Percentiles rank a stretch among this genome's conserved stretches.
Evolutionary conservation across 2,329 filamentous ascomycete species (phyloP).

Genomic region (Neophaeococcomyces mojaviensis): DNA sequence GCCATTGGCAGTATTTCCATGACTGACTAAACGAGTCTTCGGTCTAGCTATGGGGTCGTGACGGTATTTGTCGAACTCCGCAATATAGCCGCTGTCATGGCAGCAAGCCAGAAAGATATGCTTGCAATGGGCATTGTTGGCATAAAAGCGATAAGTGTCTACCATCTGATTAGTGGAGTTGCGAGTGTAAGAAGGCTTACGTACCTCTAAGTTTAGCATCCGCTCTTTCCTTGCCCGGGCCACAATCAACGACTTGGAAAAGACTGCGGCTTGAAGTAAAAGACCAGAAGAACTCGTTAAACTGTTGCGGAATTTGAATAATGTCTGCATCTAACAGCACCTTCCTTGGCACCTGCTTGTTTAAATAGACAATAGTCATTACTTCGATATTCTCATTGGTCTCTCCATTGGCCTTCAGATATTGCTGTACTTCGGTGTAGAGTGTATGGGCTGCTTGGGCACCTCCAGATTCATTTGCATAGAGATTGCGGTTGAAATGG

Average conservation of each 20-base stretch:
- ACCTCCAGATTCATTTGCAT: constrained; percentile 46
- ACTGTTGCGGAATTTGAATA: constrained; percentile 10
- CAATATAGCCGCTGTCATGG: constrained; percentile 53
- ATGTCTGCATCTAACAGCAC: constrained; percentile 43
- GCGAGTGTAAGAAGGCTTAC: not conserved
- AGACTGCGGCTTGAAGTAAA: constrained; percentile 38
- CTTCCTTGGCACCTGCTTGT: constrained; percentile 48
- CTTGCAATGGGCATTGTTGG: constrained; percentile 53
- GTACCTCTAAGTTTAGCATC: constrained; percentile 53
- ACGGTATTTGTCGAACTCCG: constrained; percentile 47
- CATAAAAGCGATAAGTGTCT: constrained; percentile 42
- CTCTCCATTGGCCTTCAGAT: constrained; percentile 8
- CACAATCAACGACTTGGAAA: constrained; percentile 56
- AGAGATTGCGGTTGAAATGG: constrained; percentile 44
- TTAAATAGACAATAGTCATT: constrained; percentile 51
- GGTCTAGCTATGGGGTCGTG: constrained; percentile 12
- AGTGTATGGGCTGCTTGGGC: constrained; percentile 32
- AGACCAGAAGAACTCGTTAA: constrained; percentile 19
- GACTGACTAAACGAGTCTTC: constrained; percentile 17
- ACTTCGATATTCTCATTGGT: constrained; percentile 35
- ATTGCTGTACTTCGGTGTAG: constrained; percentile 14
- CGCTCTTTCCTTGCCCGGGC: constrained; percentile 53
- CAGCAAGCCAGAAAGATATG: constrained; percentile 59
- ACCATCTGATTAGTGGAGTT: not conserved
- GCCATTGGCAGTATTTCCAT: constrained; percentile 10